Evolutionary conservation across 179 eudicot genomes (phyloP).

Genomic region (Heliamphora pulchella): DNA sequence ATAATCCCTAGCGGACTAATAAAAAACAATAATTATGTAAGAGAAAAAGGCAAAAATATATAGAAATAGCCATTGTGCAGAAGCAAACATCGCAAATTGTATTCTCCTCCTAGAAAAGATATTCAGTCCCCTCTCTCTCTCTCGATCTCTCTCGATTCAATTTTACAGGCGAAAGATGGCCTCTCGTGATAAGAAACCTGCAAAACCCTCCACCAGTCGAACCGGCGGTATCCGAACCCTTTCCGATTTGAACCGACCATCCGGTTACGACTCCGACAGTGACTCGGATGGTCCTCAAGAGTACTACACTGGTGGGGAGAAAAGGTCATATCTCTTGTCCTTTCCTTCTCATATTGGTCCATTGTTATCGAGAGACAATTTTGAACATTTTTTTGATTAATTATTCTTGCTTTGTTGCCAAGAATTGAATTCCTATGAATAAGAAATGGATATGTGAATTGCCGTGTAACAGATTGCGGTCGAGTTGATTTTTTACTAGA

Average conservation of each 20-base stretch:
- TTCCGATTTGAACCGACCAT: slow-evolving; percentile 49
- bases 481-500: background rate
- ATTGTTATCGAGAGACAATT: background rate
- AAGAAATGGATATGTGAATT: background rate
- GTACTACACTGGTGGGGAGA: slow-evolving; percentile 71
- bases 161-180: slow-evolving; percentile 32
- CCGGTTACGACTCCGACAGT: slow-evolving; percentile 32
- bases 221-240: slow-evolving; percentile 49
- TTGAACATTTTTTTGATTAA: background rate
- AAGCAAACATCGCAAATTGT: background rate
- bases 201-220: slow-evolving; percentile 37
- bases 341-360: background rate
- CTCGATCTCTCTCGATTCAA: background rate
- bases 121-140: background rate
- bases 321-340: slow-evolving; percentile 44
- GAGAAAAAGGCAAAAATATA: too few species aligned
- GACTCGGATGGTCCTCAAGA: slow-evolving; percentile 56
- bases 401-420: background rate
- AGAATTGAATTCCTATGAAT: background rate
- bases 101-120: background rate
- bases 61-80: background rate
- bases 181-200: slow-evolving; percentile 72
- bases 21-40: too few species aligned
- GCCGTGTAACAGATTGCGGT: background rate
- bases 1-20: too few species aligned